Evolutionary conservation across 345 rosid species (phyloP), one percentile per base, ranked within the genome.

Genomic region (Lumnitzera littorea): DNA sequence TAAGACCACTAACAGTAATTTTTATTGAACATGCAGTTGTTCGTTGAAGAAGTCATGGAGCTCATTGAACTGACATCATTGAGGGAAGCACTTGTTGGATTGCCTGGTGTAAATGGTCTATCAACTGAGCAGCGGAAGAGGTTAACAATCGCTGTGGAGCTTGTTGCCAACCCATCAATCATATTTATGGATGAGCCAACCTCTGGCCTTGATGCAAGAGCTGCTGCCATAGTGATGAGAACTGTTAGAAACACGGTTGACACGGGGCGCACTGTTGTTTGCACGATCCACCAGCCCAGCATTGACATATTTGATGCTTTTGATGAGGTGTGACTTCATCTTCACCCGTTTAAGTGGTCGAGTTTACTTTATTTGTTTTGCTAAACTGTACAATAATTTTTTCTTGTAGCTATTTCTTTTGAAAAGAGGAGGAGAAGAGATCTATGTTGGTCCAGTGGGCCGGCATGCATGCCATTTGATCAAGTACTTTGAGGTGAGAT

Each of bases 141-240:
- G 79, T 67, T 86, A 60, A 86, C 91, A 2, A 74, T 83, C 53
- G 91, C 88, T 3, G 88, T 83, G 24, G 88, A 86, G 68, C 88
- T 83, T 15, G 83, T 83, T 13, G 84, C 86, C n/a, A 86, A 86
- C 60, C 91, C 91, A 10, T 79, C 85, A 10, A 83, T 86, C 65
- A 86, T 81, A 56, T 86, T 86, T 74, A 83, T 86, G 88, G 91
- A 86, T 41, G 88, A 86, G 66, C 91, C 91, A 41, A 86, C 91
- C 23, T 80, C 88, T 7, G 88, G 84, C 36, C 83, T 83, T 24
- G 88, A 85, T 77, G 91, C 91, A n/a, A 75, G 86, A 51, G 91
- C 88, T 2, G 88, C 91, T 16, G 91, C 91, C n/a, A 80, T 83
- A 16, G 88, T 80, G 11, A 85, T 85, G 88, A 79, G 91, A 75